Evolutionary conservation across 1,284 basidiomycete species (phyloP).

Genomic region (Trametes sp.): DNA sequence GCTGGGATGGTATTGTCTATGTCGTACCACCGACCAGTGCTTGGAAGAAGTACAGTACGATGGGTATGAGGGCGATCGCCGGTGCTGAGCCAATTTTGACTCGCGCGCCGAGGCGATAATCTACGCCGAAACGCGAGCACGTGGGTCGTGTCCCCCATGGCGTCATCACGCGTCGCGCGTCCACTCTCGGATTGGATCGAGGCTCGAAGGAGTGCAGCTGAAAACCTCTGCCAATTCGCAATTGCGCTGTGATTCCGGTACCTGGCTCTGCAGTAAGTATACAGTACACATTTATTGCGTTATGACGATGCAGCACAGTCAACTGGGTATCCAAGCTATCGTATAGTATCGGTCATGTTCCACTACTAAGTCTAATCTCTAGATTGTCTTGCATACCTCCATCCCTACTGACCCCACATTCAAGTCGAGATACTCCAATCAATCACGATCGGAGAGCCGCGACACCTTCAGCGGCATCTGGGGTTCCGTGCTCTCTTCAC

Average conservation of each 20-base stretch:
- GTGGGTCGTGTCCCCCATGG: conserved; percentile 22
- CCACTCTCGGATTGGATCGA: too few relatives aligned
- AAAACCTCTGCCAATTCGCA: too few relatives aligned
- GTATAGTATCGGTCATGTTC: background rate
- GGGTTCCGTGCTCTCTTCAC: conserved; percentile 15
- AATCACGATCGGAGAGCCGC: background rate
- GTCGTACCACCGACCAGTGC: too few relatives aligned
- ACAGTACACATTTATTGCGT: too few relatives aligned
- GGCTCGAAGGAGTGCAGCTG: too few relatives aligned
- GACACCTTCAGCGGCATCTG: conserved; percentile 28
- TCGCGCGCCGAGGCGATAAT: conserved; percentile 18
- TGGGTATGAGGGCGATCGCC: too few relatives aligned
- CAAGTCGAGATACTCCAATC: background rate
- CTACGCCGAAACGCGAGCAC: conserved; percentile 26
- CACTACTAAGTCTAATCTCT: too few relatives aligned
- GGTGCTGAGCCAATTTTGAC: background rate
- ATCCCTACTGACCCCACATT: background rate
- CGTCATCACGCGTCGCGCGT: conserved; percentile 28
- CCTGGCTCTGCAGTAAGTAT: too few relatives aligned
- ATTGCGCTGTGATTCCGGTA: too few relatives aligned
- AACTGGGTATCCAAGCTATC: background rate
- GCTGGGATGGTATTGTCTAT: background rate
- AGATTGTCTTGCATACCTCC: background rate
- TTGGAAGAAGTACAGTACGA: too few relatives aligned
- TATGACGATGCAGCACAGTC: background rate